Base-by-base conservation (phyloP, 2,329 filamentous ascomycete genomes). In the Claviceps paspali region DNA sequence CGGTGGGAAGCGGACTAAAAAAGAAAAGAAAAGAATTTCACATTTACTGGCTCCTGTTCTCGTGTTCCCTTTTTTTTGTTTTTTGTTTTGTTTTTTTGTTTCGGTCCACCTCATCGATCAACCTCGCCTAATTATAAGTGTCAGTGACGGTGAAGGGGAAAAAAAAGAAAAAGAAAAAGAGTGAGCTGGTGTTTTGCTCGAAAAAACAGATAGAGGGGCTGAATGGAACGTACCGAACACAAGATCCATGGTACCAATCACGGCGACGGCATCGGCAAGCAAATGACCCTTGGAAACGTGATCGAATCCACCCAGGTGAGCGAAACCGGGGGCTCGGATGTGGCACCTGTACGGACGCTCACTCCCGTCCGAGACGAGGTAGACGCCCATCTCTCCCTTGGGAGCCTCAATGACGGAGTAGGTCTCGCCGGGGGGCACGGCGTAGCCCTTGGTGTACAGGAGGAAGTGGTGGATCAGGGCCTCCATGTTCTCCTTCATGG, bases 401-500 rank as follows among this genome's bases (percentile, higher is more conserved):
- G 91, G 91, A n/a, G 92, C 91, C 70, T 98, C 91, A 47, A 98
- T 98, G 44, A 82, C 88, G 33, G 81, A 87, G 70, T 98, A 98
- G 5, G 91, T 98, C 70, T 98, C 91, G 45, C 91, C 92, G 6
- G 92, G 91, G 30, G 91, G 91, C 4, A 98, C 91, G 31, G 85
- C 75, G 63, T 98, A 98, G 41, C 91, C 91, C 74, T 98, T 98
- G 61, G 87, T 96, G 70, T 88, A 98, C 38, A 98, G 78, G 47
- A 98, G 67, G 73, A 98, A 98, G 70, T 98, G 91, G 67, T 98
- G 91, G 57, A 98, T 98, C 30, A 98, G 75, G 28, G 91, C 87
- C 67, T 98, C 91, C 92, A 98, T 98, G 70, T 98, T 98, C 76
- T 98, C 91, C 75, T 98, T 98, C 91, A 98, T 98, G 54, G 91